These are phyloP conservation scores for Dryas octopetala DNA, from an alignment of 306 rosid genomes.

Conservation along the genomic window DNA sequence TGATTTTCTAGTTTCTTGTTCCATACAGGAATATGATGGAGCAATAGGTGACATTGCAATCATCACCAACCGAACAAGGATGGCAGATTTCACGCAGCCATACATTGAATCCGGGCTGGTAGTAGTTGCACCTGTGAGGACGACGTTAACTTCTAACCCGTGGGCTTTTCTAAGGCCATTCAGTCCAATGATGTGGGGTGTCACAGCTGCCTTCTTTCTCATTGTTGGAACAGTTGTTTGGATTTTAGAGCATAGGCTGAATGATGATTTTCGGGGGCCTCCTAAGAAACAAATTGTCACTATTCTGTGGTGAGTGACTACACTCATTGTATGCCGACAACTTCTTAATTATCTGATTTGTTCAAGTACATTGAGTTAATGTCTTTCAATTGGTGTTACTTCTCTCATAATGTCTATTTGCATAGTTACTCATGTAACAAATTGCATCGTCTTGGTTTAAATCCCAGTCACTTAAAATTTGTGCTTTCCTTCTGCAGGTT, in stretches of 20 bases:
- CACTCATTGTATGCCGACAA: conserved; percentile 11
- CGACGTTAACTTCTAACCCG: conserved; percentile 46
- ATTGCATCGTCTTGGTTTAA: background rate
- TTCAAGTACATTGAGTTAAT: background rate
- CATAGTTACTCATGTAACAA: background rate
- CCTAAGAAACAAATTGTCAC: conserved; percentile 76
- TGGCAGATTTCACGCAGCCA: conserved; percentile 96
- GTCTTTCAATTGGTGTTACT: conserved; percentile 7
- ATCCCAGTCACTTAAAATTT: background rate
- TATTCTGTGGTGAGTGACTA: conserved; percentile 53
- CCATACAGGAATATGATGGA: conserved; percentile 68
- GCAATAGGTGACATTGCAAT: conserved; percentile 91
- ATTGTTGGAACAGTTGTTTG: conserved; percentile 81
- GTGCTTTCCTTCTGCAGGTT: conserved; percentile 41
- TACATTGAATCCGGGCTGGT: conserved; percentile 89
- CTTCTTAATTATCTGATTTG: conserved; percentile 1
- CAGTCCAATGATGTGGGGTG: conserved; percentile 66
- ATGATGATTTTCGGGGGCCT: conserved; percentile 93
- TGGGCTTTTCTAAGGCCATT: conserved; percentile 94
- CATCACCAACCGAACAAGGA: conserved; percentile 69
- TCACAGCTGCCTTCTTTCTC: conserved; percentile 71
- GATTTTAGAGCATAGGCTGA: conserved; percentile 91
- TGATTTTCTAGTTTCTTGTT: conserved; percentile 30
- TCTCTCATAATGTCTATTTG: background rate
- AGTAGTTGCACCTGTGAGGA: conserved; percentile 69